A percentile compares a stretch with the other conserved stretches of the same genome.
Evolutionary conservation across 768 basidiomycete species (phyloP).

Genomic region (Cubamyces lactineus): DNA sequence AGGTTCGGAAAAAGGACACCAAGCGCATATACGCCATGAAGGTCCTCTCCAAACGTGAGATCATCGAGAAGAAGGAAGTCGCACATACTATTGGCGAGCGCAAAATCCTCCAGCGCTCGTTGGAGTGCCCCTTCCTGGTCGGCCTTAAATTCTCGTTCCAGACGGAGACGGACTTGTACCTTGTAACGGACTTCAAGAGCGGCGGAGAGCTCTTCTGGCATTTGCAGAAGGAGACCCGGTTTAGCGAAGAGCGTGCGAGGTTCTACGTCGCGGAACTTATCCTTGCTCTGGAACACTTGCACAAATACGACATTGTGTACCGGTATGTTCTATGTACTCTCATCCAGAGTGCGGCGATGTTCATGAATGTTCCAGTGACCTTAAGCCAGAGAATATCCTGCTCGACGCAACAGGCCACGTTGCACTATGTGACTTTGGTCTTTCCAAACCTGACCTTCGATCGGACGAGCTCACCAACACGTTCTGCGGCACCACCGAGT

Average conservation of each 20-base stretch:
- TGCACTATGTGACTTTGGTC: slow-evolving; percentile 96
- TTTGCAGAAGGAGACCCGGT: slow-evolving; percentile 92
- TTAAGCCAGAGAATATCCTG: slow-evolving; percentile 99
- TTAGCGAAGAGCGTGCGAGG: slow-evolving; percentile 88
- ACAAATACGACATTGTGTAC: slow-evolving; percentile 96
- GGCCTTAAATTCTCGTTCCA: slow-evolving; percentile 99
- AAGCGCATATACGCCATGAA: slow-evolving; percentile 99
- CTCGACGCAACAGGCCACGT: slow-evolving; percentile 98
- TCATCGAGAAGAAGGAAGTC: slow-evolving; percentile 98
- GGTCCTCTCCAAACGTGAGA: slow-evolving; percentile 97
- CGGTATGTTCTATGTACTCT: slow-evolving; percentile 53
- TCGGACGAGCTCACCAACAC: slow-evolving; percentile 97
- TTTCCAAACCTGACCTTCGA: slow-evolving; percentile 94
- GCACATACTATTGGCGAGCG: slow-evolving; percentile 99
- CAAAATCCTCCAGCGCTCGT: slow-evolving; percentile 93
- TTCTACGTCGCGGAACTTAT: slow-evolving; percentile 98
- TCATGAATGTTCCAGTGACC: slow-evolving; percentile 56
- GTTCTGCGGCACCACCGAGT: slow-evolving; percentile 98
- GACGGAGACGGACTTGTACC: slow-evolving; percentile 91
- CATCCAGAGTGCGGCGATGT: background rate
- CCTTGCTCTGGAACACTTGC: slow-evolving; percentile 93
- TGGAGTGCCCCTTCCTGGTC: slow-evolving; percentile 96
- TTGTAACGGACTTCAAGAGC: slow-evolving; percentile 98
- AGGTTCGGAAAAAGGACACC: slow-evolving; percentile 97
- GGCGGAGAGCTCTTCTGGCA: slow-evolving; percentile 99